phyloP scores from a whole-genome alignment of 2,329 filamentous ascomycete genomes.

The Biscogniauxia mediterranea region DNA sequence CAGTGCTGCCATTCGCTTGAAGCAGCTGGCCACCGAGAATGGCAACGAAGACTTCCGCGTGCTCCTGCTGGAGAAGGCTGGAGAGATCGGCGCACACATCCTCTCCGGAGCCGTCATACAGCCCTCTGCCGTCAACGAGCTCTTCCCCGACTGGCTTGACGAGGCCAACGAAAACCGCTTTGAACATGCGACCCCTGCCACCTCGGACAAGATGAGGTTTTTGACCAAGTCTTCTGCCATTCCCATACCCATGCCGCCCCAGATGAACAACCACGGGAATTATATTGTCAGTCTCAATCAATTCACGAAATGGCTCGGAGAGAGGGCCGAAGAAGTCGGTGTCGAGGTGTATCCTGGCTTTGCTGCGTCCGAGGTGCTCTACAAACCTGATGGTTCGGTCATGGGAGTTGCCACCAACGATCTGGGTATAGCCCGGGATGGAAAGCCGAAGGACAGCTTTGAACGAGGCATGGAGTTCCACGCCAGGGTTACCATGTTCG shows the following conservation, averaged over 20 bases:
- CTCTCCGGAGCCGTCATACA: slow-evolving; percentile 95
- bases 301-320: slow-evolving; percentile 91
- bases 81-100: slow-evolving; percentile 92
- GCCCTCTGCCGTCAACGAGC: slow-evolving; percentile 81
- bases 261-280: slow-evolving; percentile 98
- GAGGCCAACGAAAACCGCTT: slow-evolving; percentile 88
- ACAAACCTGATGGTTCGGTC: slow-evolving; percentile 81
- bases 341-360: slow-evolving; percentile 97
- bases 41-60: slow-evolving; percentile 97
- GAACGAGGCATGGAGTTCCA: slow-evolving; percentile 99
- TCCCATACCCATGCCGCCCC: slow-evolving; percentile 83
- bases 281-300: slow-evolving; percentile 96
- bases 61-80: slow-evolving; percentile 88
- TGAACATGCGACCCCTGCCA: slow-evolving; percentile 80
- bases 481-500: slow-evolving; percentile 85
- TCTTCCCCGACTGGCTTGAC: slow-evolving; percentile 90
- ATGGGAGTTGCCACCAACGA: slow-evolving; percentile 96
- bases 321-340: slow-evolving; percentile 92
- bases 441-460: slow-evolving; percentile 84
- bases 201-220: slow-evolving; percentile 86
- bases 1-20: slow-evolving; percentile 87
- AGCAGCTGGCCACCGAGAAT: slow-evolving; percentile 90
- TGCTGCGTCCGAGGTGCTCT: slow-evolving; percentile 88
- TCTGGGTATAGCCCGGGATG: slow-evolving; percentile 76
- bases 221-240: slow-evolving; percentile 78